Conservation (phyloP, 176 grass and related monocot genomes). For the Hordeum marinum region DNA sequence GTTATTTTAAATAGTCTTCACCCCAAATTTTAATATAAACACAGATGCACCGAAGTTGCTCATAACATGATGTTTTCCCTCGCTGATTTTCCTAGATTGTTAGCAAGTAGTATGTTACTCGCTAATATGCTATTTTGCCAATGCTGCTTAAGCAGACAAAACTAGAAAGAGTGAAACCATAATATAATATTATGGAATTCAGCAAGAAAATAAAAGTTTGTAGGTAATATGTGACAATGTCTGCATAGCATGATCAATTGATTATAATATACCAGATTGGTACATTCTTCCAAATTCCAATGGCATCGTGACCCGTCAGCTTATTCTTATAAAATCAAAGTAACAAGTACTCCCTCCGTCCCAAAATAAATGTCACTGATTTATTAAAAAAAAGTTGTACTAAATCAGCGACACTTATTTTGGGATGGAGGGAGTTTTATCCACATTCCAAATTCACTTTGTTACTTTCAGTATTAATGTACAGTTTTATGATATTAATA, state of each 20-base stretch:
- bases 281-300: neutral
- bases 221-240: neutral
- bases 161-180: neutral
- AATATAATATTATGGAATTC: neutral
- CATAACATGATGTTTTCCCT: neutral
- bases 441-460: neutral
- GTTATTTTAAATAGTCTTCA: neutral
- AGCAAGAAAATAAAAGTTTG: neutral
- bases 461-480: neutral
- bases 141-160: neutral
- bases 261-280: neutral
- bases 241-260: neutral
- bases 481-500: constrained; percentile 23
- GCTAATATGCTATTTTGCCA: neutral
- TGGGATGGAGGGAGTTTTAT: neutral
- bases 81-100: neutral
- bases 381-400: too few species aligned
- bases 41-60: neutral
- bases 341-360: neutral
- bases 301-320: neutral
- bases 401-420: too few species aligned
- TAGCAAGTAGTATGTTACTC: neutral
- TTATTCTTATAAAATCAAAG: neutral
- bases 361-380: too few species aligned
- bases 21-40: neutral